Evolutionary conservation across 2,329 filamentous ascomycete genomes (phyloP).

Genomic region (Beauveria medogensis): DNA sequence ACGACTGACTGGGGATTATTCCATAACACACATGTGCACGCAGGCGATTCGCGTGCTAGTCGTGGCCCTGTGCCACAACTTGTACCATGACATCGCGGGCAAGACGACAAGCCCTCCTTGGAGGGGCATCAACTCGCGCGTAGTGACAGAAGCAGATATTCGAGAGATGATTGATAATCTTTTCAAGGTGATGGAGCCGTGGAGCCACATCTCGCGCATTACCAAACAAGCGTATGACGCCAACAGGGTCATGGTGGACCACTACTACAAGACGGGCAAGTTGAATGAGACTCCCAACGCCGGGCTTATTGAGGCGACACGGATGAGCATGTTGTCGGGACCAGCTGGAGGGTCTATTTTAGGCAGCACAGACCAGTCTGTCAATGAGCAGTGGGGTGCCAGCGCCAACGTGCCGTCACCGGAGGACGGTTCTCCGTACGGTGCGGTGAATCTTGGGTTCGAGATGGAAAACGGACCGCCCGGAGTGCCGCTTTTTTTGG

Average conservation of each 20-base stretch:
- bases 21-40: conserved; percentile 24
- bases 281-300: conserved; percentile 12
- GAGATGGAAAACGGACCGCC: conserved; percentile 6
- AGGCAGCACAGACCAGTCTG: neutral
- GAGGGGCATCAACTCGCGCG: conserved; percentile 18
- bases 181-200: conserved; percentile 26
- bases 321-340: conserved; percentile 3
- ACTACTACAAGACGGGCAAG: conserved; percentile 24
- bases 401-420: neutral
- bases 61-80: conserved; percentile 26
- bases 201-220: conserved; percentile 22
- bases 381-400: conserved; percentile 3
- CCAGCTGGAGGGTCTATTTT: neutral
- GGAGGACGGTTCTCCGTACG: neutral
- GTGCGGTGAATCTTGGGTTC: conserved; percentile 4
- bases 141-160: conserved; percentile 25
- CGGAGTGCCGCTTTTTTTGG: conserved; percentile 5
- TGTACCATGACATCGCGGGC: conserved; percentile 27
- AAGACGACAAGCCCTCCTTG: conserved; percentile 30
- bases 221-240: conserved; percentile 23
- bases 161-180: conserved; percentile 25
- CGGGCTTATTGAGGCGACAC: neutral
- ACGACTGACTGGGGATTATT: conserved; percentile 23
- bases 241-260: conserved; percentile 22
- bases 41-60: conserved; percentile 26